Base-by-base conservation (phyloP, 306 rosid genomes). In the Lagenaria siceraria region DNA sequence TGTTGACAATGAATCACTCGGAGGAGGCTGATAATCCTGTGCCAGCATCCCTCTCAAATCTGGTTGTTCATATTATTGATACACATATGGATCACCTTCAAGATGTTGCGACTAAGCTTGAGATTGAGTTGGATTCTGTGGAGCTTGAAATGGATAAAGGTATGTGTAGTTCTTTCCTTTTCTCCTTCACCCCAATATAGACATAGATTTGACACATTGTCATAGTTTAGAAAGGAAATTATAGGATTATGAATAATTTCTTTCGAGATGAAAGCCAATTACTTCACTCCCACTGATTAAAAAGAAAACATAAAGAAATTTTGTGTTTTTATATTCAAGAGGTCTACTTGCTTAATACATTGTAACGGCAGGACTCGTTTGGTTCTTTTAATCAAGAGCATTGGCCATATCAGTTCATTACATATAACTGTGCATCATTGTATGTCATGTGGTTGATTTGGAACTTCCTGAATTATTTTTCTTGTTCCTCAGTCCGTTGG, bases 21-120 rank as follows among this genome's bases (percentile, higher is more conserved):
- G 97, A 92, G 88, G 97, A 95, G 84, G 97, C 97, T 8, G 97
- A 95, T 83, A 92, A 92, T 83, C 97, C 96, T 5, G 97, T 95
- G 77, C 97, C 99, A 7, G 88, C 77, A 78, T 92, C 99, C 43
- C 86, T 87, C 63, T 89, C 99, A 13, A 88, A 92, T 78, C 97
- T 95, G 3, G 87, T 90, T 25, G 96, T 95, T 80, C 99, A 95
- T 78, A 87, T 95, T 73, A 83, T 95, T 78, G 99, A 95, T 79
- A 90, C 99, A 1, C 97, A 92, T 38, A 88, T 95, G 75, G 99
- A 95, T 82, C 99, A 95, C 81, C 91, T 95, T 81, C 97, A 95
- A 79, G 99, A 95, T 82, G 86, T 95, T 63, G 89, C 92, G 71
- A 90, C 97, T 35, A 89, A 95, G 79, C 96, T 95, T 56, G 99